Percentiles rank a stretch among this genome's conserved stretches.
phyloP scores from a whole-genome alignment of 192 early-diverging fungal genomes.

The Umbelopsis vinacea region DNA sequence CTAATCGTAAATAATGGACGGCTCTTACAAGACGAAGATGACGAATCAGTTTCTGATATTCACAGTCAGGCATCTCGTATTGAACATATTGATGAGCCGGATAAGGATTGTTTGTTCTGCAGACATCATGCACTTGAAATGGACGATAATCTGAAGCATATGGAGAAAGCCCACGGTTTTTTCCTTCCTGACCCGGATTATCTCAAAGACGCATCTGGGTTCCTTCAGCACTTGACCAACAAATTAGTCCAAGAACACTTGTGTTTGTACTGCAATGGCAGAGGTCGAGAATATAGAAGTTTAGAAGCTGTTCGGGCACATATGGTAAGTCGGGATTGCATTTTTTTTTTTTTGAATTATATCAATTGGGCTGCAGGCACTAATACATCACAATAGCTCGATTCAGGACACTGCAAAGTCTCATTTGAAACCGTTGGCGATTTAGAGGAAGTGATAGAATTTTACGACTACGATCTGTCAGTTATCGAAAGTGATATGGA shows the following conservation, averaged over 20 bases:
- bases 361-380: not conserved
- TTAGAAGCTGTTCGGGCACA: slow-evolving; percentile 92
- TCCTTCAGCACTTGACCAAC: slow-evolving; percentile 89
- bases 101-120: slow-evolving; percentile 93
- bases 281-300: slow-evolving; percentile 78
- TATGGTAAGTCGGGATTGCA: slow-evolving; percentile 64
- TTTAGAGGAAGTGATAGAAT: slow-evolving; percentile 86
- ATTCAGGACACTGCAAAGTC: slow-evolving; percentile 97
- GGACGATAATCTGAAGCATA: slow-evolving; percentile 85
- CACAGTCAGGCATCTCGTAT: slow-evolving; percentile 9
- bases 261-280: slow-evolving; percentile 94
- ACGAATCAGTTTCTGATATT: slow-evolving; percentile 2
- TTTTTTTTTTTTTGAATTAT: no score
- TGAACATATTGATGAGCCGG: slow-evolving; percentile 18
- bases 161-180: slow-evolving; percentile 87
- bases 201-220: slow-evolving; percentile 82
- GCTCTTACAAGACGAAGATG: not conserved
- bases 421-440: slow-evolving; percentile 92
- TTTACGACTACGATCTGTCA: slow-evolving; percentile 90
- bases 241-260: slow-evolving; percentile 92
- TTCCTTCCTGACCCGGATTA: slow-evolving; percentile 97
- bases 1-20: not conserved
- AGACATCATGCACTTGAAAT: slow-evolving; percentile 60
- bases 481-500: slow-evolving; percentile 28
- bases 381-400: slow-evolving; percentile 47